A percentile compares a stretch with the other conserved stretches of the same genome.
Conservation (phyloP, 2,329 filamentous ascomycete genomes). For the Xylariaceae sp. region DNA sequence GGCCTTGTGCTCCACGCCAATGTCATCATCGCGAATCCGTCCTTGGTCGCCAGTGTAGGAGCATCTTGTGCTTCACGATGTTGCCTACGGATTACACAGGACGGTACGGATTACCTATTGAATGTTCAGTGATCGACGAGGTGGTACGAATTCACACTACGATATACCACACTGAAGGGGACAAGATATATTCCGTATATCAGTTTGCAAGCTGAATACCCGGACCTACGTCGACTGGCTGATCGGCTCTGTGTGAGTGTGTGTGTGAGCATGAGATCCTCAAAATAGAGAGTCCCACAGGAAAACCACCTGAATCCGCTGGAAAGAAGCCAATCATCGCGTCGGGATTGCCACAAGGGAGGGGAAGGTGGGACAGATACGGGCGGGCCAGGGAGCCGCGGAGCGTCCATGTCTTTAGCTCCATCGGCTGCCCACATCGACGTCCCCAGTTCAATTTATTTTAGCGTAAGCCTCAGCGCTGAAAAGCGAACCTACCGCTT, state of each 20-base stretch:
- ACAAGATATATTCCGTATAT: no score
- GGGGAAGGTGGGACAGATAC: conserved; percentile 8
- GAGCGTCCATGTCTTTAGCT: not conserved
- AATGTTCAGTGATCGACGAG: not conserved
- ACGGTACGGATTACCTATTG: no score
- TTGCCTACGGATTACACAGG: no score
- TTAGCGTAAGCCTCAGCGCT: no score
- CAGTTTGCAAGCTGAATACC: not conserved
- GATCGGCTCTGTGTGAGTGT: not conserved
- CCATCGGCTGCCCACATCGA: not conserved
- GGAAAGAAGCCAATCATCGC: conserved; percentile 29
- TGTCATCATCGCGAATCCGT: no score
- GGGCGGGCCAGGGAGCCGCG: conserved; percentile 1
- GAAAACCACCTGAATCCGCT: not conserved
- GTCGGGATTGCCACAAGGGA: conserved; percentile 21
- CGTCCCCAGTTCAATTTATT: no score
- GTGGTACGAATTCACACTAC: not conserved
- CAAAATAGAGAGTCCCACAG: conserved; percentile 21
- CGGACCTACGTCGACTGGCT: conserved; percentile 1
- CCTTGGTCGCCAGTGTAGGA: no score
- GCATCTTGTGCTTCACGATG: no score
- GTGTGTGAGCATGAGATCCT: no score
- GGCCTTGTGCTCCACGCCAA: not conserved
- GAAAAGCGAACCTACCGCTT: no score
- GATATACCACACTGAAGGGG: not conserved